Evolutionary conservation across 2,329 filamentous ascomycete species (phyloP), one percentile per base, ranked within the genome.

Genomic region (Phialemoniopsis sp.): DNA sequence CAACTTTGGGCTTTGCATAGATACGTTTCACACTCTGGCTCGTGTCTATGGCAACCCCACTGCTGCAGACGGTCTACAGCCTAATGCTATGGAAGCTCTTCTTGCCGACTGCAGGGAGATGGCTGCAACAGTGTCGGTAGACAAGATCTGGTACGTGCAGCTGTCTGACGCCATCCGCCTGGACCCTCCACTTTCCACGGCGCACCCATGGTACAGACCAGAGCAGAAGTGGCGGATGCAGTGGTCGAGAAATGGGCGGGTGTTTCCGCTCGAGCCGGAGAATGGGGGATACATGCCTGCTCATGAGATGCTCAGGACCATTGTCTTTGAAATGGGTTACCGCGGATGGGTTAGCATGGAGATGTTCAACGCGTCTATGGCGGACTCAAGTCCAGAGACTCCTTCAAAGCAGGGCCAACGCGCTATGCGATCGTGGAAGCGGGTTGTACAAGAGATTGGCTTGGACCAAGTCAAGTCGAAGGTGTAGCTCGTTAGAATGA

Each of bases 21-120:
- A 83, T 52, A 80, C 75, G 0, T 83, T 80, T 60, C 80, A 83
- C 52, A 76, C 83, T 35, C 70, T 77, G 1, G 78, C 69, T 2
- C 56, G 72, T 2, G 67, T 78, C 19, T 82, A 70, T 46, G 78
- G 73, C 0, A 76, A 82, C 47, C 78, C 78, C 0, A 59, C 68
- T 0, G 50, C 64, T 1, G n/a, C n/a, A n/a, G n/a, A n/a, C n/a
- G n/a, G n/a, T n/a, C n/a, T n/a, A n/a, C n/a, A n/a, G n/a, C n/a
- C n/a, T n/a, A n/a, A n/a, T n/a, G n/a, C n/a, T n/a, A n/a, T n/a
- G n/a, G n/a, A n/a, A n/a, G n/a, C n/a, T n/a, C n/a, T n/a, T n/a
- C n/a, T n/a, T n/a, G n/a, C n/a, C n/a, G n/a, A n/a, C n/a, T n/a
- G n/a, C n/a, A n/a, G n/a, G n/a, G n/a, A n/a, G n/a, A n/a, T n/a